A percentile compares a stretch with the other conserved stretches of the same genome.
phyloP scores from a whole-genome alignment of 2,329 filamentous ascomycete species.

The Cordyceps sp. region DNA sequence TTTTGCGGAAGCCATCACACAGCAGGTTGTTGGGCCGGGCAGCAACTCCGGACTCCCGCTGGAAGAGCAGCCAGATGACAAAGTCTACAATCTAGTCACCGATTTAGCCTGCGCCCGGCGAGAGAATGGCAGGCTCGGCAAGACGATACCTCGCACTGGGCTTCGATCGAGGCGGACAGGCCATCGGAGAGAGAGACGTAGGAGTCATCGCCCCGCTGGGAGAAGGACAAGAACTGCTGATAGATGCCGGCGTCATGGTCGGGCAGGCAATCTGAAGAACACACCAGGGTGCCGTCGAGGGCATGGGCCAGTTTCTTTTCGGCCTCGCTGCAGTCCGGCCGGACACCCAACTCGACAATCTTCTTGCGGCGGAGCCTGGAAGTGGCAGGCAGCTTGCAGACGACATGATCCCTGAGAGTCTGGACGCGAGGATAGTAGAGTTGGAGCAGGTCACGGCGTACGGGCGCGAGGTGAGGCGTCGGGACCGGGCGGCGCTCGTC shows the following conservation, averaged over 20 bases:
- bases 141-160: constrained; percentile 43
- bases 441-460: constrained; percentile 46
- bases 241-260: constrained; percentile 22
- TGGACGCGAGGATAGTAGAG: constrained; percentile 50
- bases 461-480: constrained; percentile 5
- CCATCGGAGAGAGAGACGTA: constrained; percentile 33
- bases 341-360: constrained; percentile 27
- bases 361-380: constrained; percentile 48
- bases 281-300: constrained; percentile 56
- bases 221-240: constrained; percentile 43
- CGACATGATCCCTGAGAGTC: constrained; percentile 54
- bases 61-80: constrained; percentile 62
- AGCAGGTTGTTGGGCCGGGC: constrained; percentile 55
- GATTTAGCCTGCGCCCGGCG: constrained; percentile 5
- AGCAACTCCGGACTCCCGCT: constrained; percentile 27
- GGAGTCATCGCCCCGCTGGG: constrained; percentile 44
- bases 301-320: constrained; percentile 33
- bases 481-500: constrained; percentile 7
- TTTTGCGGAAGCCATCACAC: constrained; percentile 62
- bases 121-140: background rate
- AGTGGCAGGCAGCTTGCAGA: constrained; percentile 45
- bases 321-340: constrained; percentile 9
- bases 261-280: constrained; percentile 20
- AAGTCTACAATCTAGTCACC: constrained; percentile 55
- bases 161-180: constrained; percentile 26